Evolutionary conservation across 805 yeast species (phyloP), one percentile per base, ranked within the genome.

Genomic region (Saccharomycopsis microspora): DNA sequence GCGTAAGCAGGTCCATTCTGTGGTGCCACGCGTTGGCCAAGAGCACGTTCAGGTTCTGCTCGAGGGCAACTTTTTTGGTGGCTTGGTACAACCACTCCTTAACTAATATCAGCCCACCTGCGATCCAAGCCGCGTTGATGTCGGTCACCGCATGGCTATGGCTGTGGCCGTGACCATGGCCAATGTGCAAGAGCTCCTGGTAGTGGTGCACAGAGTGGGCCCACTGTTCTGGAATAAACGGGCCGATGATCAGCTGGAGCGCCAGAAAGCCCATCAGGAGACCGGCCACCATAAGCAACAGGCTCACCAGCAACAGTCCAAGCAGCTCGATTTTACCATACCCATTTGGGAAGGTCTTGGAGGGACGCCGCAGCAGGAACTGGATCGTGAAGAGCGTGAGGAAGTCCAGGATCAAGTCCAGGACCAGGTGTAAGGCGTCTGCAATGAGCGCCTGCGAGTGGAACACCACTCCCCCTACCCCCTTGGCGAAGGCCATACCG

Each of bases 1-100:
- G 86, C 1, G 97, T 94, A 56, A 93, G 63, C 0, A 95, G 83
- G 60, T 93, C 98, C 7, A 90, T 93, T 54, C 98, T 74, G 61
- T 93, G 98, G 63, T 93, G 98, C 97, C 98, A 93, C 3, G 98
- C 98, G 60, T 93, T 93, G 3, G 98, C 98, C 44, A 86, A 79
- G 43, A 93, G 71, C 3, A 93, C 97, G 53, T 87, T 86, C 0
- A 96, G 87, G 59, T 85, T 84, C 32, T 86, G 75, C 52, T 74
- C 69, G 43, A 71, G 69, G 1, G 97, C 98, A 28, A 93, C 78
- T 52, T 78, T 77, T 64, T 81, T 74, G 0, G 98, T 93, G 8
- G 86, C 84, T 50, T 78, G 78, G 65, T 78, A 93, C 39, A 93
- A 76, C 75, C 95, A 77, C 63, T 93, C 98, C 60, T 93, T 93